Conservation (phyloP, 2,329 filamentous ascomycete genomes). For the Aspergillus aculeatinus region DNA sequence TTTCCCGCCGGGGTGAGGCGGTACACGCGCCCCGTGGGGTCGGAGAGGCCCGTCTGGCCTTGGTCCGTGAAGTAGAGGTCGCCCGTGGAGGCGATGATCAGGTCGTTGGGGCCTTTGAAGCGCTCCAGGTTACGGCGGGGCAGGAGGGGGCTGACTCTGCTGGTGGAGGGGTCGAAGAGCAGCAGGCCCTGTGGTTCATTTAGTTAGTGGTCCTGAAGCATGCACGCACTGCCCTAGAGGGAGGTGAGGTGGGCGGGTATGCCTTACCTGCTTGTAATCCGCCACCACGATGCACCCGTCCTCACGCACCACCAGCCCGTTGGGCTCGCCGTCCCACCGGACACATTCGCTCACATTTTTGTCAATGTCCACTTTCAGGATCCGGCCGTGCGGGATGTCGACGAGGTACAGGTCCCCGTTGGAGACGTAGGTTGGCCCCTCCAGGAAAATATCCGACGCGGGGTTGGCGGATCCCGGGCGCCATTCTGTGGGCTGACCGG, state of each 20-base stretch:
- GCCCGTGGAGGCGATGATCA: conserved; percentile 39
- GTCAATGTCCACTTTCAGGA: conserved; percentile 33
- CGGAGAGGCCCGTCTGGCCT: conserved; percentile 46
- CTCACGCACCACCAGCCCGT: conserved; percentile 36
- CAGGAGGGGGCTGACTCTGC: conserved; percentile 31
- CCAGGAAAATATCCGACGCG: conserved; percentile 40
- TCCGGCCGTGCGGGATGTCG: conserved; percentile 43
- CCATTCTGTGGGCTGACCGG: conserved; percentile 39
- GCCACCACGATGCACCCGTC: conserved; percentile 41
- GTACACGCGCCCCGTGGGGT: conserved; percentile 44
- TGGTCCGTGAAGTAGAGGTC: conserved; percentile 49
- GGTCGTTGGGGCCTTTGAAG: conserved; percentile 47
- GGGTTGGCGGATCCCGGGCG: conserved; percentile 35
- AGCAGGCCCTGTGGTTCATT: conserved; percentile 37
- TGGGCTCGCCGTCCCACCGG: conserved; percentile 45
- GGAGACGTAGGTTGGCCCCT: conserved; percentile 37
- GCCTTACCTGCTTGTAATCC: conserved; percentile 44
- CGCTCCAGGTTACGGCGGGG: conserved; percentile 40
- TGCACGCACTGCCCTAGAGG: no score
- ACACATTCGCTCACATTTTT: conserved; percentile 34
- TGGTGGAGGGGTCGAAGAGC: conserved; percentile 31
- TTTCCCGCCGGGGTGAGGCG: conserved; percentile 35
- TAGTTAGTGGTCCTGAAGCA: no score
- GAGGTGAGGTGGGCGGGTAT: not conserved
- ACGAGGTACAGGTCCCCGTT: conserved; percentile 40